Base-by-base conservation (phyloP, 495 filamentous ascomycete genomes). In the Penicillium argentinense region DNA sequence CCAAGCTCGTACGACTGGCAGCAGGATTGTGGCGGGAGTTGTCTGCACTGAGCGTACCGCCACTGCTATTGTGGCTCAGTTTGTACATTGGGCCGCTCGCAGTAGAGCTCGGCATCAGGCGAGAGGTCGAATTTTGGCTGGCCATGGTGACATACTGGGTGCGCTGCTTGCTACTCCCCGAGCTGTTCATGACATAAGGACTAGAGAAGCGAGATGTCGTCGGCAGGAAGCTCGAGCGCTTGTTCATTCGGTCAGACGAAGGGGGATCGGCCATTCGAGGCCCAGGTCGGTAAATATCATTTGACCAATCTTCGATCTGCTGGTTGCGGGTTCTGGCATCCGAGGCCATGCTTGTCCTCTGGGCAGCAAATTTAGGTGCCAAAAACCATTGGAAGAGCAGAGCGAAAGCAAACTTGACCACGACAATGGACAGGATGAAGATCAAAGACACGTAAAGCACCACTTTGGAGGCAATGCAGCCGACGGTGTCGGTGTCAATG, bases 261-360 rank as follows among this genome's bases (percentile, higher is more conserved):
- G 74, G 75, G 39, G 82, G 69, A 49, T 96, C 91, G 1, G 78
- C 72, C 50, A 96, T 71, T 37, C 89, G 84, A 45, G 88, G 88
- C 2, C 89, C 88, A 9, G 91, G 86, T 21, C 89, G 84, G 58
- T 97, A 97, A 57, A 97, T 97, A 54, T 99, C 95, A 49, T 99
- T 91, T 9, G 83, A 86, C 95, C 95, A 99, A 53, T 97, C 92
- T 67, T 99, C 95, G 45, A 99, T 99, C 63, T 97, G 89, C 48
- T 89, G 85, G 44, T 92, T 85, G 33, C 95, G 82, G 62, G 87
- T 84, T 60, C 87, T 88, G 34, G 78, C 75, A 63, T 91, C 84
- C 2, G 85, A 77, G 12, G 68, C 69, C 59, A 82, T 71, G 9
- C 84, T 87, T 3, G 91, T 88, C 57, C 84, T 91, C 21, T 76